These are phyloP conservation scores for Yarrowia keelungensis DNA, from an alignment of 805 yeast genomes.

Conservation along the genomic window DNA sequence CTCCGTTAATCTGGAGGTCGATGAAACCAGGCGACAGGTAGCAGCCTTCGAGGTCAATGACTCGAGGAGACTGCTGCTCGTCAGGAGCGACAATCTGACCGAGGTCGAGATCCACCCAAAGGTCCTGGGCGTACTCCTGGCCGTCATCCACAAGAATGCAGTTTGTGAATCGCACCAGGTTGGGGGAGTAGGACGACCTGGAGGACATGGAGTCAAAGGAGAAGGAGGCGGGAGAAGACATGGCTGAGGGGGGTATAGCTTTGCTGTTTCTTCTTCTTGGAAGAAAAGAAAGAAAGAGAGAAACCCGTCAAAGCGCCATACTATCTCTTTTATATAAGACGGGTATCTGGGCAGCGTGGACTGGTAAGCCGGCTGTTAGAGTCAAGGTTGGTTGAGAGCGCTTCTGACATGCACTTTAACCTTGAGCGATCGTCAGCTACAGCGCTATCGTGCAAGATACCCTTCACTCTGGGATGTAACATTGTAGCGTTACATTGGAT, in stretches of 20 bases:
- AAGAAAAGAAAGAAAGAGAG: background rate
- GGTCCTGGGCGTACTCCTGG: slow-evolving; percentile 48
- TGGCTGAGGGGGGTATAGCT: background rate
- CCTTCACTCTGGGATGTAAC: slow-evolving; percentile 16
- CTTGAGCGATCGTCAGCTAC: background rate
- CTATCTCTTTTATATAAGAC: background rate
- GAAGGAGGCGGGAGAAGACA: slow-evolving; percentile 25
- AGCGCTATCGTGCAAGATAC: slow-evolving; percentile 13
- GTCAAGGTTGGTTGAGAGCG: background rate
- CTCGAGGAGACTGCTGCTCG: slow-evolving; percentile 41
- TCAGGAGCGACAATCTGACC: slow-evolving; percentile 53
- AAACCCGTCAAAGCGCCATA: background rate
- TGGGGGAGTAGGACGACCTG: slow-evolving; percentile 18
- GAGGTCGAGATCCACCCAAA: slow-evolving; percentile 54
- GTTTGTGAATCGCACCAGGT: slow-evolving; percentile 28
- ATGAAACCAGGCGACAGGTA: slow-evolving; percentile 63
- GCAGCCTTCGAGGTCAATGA: slow-evolving; percentile 57
- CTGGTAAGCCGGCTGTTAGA: too few species aligned
- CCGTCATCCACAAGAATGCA: slow-evolving; percentile 41
- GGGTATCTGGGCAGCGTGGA: background rate
- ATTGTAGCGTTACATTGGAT: slow-evolving; percentile 15
- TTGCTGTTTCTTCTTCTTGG: background rate
- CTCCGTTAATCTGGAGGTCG: slow-evolving; percentile 65
- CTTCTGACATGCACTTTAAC: background rate
- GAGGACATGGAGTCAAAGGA: slow-evolving; percentile 32